phyloP scores from a whole-genome alignment of 2,329 filamentous ascomycete genomes.

The Escovopsis weberi region DNA sequence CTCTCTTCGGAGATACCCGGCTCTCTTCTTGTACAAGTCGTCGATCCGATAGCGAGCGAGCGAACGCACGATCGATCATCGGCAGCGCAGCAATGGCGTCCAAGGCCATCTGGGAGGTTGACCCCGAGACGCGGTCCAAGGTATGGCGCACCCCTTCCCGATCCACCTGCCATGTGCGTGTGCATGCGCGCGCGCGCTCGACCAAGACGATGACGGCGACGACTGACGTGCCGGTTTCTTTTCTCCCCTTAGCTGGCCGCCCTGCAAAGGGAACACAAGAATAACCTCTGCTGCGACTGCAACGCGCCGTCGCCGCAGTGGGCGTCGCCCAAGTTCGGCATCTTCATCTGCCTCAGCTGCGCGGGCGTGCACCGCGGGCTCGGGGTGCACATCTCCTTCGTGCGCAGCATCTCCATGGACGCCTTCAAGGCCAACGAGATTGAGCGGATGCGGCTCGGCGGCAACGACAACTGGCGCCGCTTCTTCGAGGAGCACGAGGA shows the following conservation, averaged over 20 bases:
- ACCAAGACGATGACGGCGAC: background rate
- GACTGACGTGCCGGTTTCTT: conserved; percentile 4
- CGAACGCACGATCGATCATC: background rate
- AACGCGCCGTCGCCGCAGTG: conserved; percentile 93
- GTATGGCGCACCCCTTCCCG: conserved; percentile 30
- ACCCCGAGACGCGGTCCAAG: conserved; percentile 93
- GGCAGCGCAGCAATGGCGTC: conserved; percentile 33
- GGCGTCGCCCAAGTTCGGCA: conserved; percentile 93
- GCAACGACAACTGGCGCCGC: conserved; percentile 72
- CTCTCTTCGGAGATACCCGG: too few relatives aligned
- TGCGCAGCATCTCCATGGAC: conserved; percentile 96
- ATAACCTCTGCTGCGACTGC: conserved; percentile 90
- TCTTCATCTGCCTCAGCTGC: conserved; percentile 96
- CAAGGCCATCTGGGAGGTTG: conserved; percentile 95
- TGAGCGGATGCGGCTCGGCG: conserved; percentile 81
- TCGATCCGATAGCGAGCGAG: background rate
- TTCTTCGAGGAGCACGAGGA: conserved; percentile 69
- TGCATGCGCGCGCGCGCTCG: background rate
- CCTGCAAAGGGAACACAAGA: conserved; percentile 80
- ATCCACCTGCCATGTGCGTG: conserved; percentile 3
- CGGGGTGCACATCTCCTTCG: conserved; percentile 96
- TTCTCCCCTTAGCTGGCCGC: conserved; percentile 55
- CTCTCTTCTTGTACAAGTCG: too few relatives aligned
- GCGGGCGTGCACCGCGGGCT: conserved; percentile 88
- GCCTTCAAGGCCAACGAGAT: conserved; percentile 91